Evolutionary conservation across 1,284 basidiomycete species (phyloP).

Genomic region (Ganoderma leucocontextum): DNA sequence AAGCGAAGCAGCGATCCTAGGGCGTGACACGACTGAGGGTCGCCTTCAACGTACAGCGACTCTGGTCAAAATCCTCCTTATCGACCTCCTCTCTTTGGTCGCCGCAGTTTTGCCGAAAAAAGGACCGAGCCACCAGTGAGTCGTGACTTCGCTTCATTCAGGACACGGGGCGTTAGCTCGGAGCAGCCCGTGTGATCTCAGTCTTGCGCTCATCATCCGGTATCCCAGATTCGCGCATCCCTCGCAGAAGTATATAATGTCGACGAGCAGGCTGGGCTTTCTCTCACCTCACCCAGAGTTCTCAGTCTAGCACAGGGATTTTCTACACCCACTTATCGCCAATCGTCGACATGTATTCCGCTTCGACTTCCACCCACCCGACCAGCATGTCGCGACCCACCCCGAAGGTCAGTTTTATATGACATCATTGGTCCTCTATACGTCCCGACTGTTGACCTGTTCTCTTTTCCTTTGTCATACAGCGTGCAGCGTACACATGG

Average conservation of each 20-base stretch:
- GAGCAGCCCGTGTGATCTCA: slow-evolving; percentile 38
- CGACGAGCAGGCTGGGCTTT: slow-evolving; percentile 6
- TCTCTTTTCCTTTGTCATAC: neutral
- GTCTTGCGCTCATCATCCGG: slow-evolving; percentile 17
- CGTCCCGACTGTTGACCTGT: slow-evolving; percentile 5
- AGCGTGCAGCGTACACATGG: slow-evolving; percentile 35
- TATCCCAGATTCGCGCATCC: slow-evolving; percentile 30
- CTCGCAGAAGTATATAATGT: slow-evolving; percentile 29
- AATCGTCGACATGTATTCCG: slow-evolving; percentile 24
- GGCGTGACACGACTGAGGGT: slow-evolving; percentile 1
- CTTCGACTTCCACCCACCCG: slow-evolving; percentile 24
- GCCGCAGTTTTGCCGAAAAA: slow-evolving; percentile 41
- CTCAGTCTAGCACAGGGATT: slow-evolving; percentile 8
- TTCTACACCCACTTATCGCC: slow-evolving; percentile 11
- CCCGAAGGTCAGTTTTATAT: slow-evolving; percentile 30
- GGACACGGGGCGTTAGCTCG: slow-evolving; percentile 33
- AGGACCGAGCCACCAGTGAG: slow-evolving; percentile 29
- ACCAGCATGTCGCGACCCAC: slow-evolving; percentile 24
- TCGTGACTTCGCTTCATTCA: slow-evolving; percentile 30
- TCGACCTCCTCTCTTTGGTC: slow-evolving; percentile 23
- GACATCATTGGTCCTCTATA: slow-evolving; percentile 18
- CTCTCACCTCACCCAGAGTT: slow-evolving; percentile 23
- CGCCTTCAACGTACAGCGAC: neutral
- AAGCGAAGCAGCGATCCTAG: slow-evolving; percentile 9
- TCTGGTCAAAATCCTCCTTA: slow-evolving; percentile 23